phyloP scores from a whole-genome alignment of 805 yeast species.

The Cyberlindnera nakhonratchasimensis region DNA sequence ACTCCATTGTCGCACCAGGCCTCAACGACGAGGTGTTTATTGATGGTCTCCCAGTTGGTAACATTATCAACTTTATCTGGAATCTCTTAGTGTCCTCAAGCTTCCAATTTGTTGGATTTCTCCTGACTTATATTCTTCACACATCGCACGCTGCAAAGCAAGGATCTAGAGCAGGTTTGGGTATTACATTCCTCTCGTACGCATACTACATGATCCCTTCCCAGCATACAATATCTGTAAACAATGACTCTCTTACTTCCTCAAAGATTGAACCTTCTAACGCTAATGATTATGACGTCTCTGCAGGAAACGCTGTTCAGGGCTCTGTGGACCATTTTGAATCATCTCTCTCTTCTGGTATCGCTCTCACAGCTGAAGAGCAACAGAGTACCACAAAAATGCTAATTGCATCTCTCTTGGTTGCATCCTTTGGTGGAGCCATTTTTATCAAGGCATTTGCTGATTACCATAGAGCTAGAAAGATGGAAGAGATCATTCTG shows the following conservation, averaged over 20 bases:
- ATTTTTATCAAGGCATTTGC: conserved; percentile 62
- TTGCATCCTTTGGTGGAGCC: conserved; percentile 51
- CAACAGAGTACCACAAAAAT: conserved; percentile 4
- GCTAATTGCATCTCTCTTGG: conserved; percentile 63
- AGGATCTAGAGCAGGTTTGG: conserved; percentile 91
- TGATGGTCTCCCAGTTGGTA: conserved; percentile 95
- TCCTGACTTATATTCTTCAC: conserved; percentile 84
- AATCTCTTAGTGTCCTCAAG: conserved; percentile 83
- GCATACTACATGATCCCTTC: conserved; percentile 57
- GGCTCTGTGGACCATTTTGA: conserved; percentile 28
- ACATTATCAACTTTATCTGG: conserved; percentile 85
- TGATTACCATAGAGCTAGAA: conserved; percentile 73
- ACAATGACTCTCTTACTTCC: conserved; percentile 21
- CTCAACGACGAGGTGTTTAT: conserved; percentile 83
- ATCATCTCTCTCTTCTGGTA: conserved; percentile 22
- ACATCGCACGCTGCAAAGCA: conserved; percentile 97
- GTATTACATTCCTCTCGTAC: conserved; percentile 72
- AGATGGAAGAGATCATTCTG: conserved; percentile 63
- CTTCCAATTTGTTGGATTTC: conserved; percentile 90
- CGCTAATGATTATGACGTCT: conserved; percentile 55
- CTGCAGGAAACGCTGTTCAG: conserved; percentile 23
- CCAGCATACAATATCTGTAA: conserved; percentile 29
- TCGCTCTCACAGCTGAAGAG: conserved; percentile 15
- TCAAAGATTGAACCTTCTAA: conserved; percentile 49
- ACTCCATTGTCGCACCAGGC: conserved; percentile 75